phyloP scores from a whole-genome alignment of 805 yeast genomes.

The Yamadazyma tumulicola region DNA sequence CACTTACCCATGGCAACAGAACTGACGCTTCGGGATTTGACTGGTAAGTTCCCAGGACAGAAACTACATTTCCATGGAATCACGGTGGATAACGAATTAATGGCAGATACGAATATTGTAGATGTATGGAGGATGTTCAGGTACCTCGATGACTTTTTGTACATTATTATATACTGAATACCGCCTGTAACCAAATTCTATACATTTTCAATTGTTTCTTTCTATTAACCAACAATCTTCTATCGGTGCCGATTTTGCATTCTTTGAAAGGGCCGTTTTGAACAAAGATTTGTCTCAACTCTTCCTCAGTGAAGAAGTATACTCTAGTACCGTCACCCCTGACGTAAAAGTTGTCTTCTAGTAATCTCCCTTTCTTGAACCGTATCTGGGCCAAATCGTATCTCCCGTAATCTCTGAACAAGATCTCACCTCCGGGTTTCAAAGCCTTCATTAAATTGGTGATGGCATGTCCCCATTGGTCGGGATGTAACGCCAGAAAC shows the following conservation, averaged over 20 bases:
- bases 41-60: constrained; percentile 1
- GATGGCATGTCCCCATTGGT: constrained; percentile 85
- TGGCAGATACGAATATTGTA: constrained; percentile 4
- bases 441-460: constrained; percentile 63
- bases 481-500: constrained; percentile 86
- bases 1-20: constrained; percentile 19
- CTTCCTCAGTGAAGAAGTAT: constrained; percentile 94
- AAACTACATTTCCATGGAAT: constrained; percentile 32
- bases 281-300: constrained; percentile 67
- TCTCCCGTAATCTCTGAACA: constrained; percentile 92
- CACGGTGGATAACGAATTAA: constrained; percentile 14
- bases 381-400: constrained; percentile 94
- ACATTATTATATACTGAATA: constrained; percentile 45
- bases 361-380: constrained; percentile 79
- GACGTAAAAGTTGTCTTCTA: constrained; percentile 91
- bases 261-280: constrained; percentile 52
- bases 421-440: constrained; percentile 89
- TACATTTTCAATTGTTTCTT: constrained; percentile 93
- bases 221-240: constrained; percentile 86
- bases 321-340: constrained; percentile 98
- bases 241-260: constrained; percentile 79
- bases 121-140: constrained; percentile 33
- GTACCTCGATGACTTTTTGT: constrained; percentile 36
- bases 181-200: constrained; percentile 95
- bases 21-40: constrained; percentile 1